These are phyloP conservation scores for Talaromyces wortmannii DNA, from an alignment of 495 filamentous ascomycete genomes.

Conservation along the genomic window DNA sequence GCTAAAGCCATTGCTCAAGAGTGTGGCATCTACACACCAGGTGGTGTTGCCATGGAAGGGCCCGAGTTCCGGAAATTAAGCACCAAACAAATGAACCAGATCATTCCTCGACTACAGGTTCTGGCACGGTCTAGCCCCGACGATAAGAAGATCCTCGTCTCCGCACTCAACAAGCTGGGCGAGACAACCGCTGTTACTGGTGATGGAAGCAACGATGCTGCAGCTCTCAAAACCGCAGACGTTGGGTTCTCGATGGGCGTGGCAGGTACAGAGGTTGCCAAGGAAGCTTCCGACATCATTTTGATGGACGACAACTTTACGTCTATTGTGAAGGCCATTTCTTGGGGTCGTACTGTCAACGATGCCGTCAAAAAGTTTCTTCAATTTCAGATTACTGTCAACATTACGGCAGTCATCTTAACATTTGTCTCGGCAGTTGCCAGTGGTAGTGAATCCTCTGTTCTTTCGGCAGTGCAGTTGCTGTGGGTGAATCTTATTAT, in stretches of 20 bases:
- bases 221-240: constrained; percentile 79
- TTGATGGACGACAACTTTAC: constrained; percentile 92
- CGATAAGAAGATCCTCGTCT: constrained; percentile 77
- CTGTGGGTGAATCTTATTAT: constrained; percentile 93
- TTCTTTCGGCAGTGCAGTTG: constrained; percentile 79
- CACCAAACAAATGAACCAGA: constrained; percentile 55
- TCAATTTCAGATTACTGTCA: constrained; percentile 90
- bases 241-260: constrained; percentile 93
- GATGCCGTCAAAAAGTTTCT: constrained; percentile 89
- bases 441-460: constrained; percentile 55
- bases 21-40: constrained; percentile 72
- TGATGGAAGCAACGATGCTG: constrained; percentile 89
- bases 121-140: constrained; percentile 80
- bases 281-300: constrained; percentile 90
- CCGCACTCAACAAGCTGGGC: constrained; percentile 71
- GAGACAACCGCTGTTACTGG: constrained; percentile 93
- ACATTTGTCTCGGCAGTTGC: constrained; percentile 77
- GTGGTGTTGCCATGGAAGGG: constrained; percentile 77
- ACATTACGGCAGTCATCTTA: constrained; percentile 80
- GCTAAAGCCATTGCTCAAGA: constrained; percentile 81
- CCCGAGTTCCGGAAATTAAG: constrained; percentile 70
- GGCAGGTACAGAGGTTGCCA: constrained; percentile 84
- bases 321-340: constrained; percentile 81
- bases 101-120: constrained; percentile 72
- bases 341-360: constrained; percentile 85